phyloP scores from a whole-genome alignment of 192 early-diverging fungal genomes.

The Lobosporangium transversale region DNA sequence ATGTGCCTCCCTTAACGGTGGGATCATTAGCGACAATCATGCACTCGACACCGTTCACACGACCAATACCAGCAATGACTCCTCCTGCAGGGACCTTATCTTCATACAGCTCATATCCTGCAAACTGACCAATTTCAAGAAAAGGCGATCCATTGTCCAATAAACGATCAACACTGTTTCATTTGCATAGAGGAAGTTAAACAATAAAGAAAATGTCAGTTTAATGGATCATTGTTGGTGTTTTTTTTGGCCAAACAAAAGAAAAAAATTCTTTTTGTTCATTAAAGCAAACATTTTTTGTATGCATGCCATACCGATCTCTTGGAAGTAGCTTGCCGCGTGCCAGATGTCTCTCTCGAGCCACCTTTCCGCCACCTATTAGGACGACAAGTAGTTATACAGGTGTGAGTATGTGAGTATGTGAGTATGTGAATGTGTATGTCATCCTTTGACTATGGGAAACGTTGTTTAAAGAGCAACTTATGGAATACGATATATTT shows the following conservation, averaged over 20 bases:
- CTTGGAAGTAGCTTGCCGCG: constrained; percentile 92
- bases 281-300: constrained; percentile 12
- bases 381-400: too few species aligned
- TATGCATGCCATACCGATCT: constrained; percentile 67
- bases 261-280: neutral
- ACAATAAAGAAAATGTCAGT: neutral
- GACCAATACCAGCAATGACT: constrained; percentile 96
- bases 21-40: constrained; percentile 98
- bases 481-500: too few species aligned
- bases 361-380: constrained; percentile 84
- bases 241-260: too few species aligned
- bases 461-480: too few species aligned
- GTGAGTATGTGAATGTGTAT: too few species aligned
- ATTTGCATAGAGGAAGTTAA: neutral
- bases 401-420: too few species aligned
- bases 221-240: too few species aligned
- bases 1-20: constrained; percentile 98
- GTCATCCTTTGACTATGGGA: too few species aligned
- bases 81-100: constrained; percentile 88
- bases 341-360: constrained; percentile 83
- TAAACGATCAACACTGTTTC: constrained; percentile 71
- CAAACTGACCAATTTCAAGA: constrained; percentile 94
- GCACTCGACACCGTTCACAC: constrained; percentile 91
- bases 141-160: constrained; percentile 89
- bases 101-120: constrained; percentile 87